Evolutionary conservation across 495 filamentous ascomycete species (phyloP), one percentile per base, ranked within the genome.

Genomic region (Penicillium angulare): DNA sequence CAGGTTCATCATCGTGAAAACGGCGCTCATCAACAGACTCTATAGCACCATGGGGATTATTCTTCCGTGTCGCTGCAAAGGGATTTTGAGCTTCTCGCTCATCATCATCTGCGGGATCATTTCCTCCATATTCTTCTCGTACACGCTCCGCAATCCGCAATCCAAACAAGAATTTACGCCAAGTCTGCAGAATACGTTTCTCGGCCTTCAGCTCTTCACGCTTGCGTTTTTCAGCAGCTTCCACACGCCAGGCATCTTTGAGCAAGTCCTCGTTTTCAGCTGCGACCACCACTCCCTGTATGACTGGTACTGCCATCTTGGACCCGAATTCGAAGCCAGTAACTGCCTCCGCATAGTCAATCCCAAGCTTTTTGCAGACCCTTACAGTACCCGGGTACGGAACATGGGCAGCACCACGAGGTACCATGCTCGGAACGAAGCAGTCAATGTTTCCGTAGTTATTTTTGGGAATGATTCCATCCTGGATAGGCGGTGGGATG

Each of bases 391-490:
- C 88, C 31, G 86, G 81, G 38, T 85, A 81, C 0, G 87, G 88
- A 16, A 99, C 76, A 66, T 99, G 93, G 9, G 87, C 78, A 5
- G 92, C 91, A 1, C 84, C 93, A 35, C 74, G 59, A 2, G 93
- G 93, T 15, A 96, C 85, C 92, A 99, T 97, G 47, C 86, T 89
- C 38, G 89, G 86, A 3, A 87, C 91, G 61, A 92, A 99, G 54
- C 96, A 84, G 68, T 99, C 95, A 53, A 97, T 97, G 64, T 99
- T 99, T 7, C 92, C 92, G 60, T 90, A 99, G 31, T 86, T 83
- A 60, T 99, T 99, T 68, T 89, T 92, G 5, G 92, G 95, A 44
- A 99, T 96, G 6, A 85, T 73, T 3, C 93, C 95, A 59, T 96
- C 79, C 32, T 88, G 87, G 5, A 91, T 90, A 13, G 88, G 85